A percentile compares a stretch with the other conserved stretches of the same genome.
Conservation (phyloP, 1,284 basidiomycete genomes). For the Cutaneotrichosporon sp. region DNA sequence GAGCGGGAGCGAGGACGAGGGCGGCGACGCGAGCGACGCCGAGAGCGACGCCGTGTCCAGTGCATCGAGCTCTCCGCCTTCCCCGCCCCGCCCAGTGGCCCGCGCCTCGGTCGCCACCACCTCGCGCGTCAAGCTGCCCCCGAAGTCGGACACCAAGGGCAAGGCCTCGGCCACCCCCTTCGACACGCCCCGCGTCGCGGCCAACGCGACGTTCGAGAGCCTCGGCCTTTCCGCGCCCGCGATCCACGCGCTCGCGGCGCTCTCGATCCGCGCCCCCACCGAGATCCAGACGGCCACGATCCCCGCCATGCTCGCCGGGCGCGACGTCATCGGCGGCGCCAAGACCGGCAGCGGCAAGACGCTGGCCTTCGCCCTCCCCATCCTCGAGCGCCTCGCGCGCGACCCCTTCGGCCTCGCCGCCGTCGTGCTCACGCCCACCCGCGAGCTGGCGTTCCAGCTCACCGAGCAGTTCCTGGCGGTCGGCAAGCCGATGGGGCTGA, state of each 20-base stretch:
- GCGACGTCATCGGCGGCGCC: slow-evolving; percentile 94
- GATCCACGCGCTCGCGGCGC: slow-evolving; percentile 68
- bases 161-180: slow-evolving; percentile 46
- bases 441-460: slow-evolving; percentile 95
- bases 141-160: slow-evolving; percentile 18
- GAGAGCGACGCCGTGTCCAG: neutral
- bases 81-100: slow-evolving; percentile 4
- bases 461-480: slow-evolving; percentile 94
- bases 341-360: slow-evolving; percentile 99
- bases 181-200: slow-evolving; percentile 63
- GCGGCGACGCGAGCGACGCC: slow-evolving; percentile 12
- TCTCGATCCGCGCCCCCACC: slow-evolving; percentile 86
- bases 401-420: slow-evolving; percentile 96
- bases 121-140: slow-evolving; percentile 32
- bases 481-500: slow-evolving; percentile 75
- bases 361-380: slow-evolving; percentile 93
- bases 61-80: neutral
- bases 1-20: slow-evolving; percentile 20
- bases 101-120: slow-evolving; percentile 22
- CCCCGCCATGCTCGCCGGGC: slow-evolving; percentile 76
- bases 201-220: slow-evolving; percentile 66
- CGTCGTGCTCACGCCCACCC: slow-evolving; percentile 88
- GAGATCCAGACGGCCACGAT: slow-evolving; percentile 89
- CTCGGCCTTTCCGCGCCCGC: slow-evolving; percentile 76
- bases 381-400: slow-evolving; percentile 80